Conservation (phyloP, 202 grass and related monocot genomes). For the Bolboschoenoplectus hybrid region DNA sequence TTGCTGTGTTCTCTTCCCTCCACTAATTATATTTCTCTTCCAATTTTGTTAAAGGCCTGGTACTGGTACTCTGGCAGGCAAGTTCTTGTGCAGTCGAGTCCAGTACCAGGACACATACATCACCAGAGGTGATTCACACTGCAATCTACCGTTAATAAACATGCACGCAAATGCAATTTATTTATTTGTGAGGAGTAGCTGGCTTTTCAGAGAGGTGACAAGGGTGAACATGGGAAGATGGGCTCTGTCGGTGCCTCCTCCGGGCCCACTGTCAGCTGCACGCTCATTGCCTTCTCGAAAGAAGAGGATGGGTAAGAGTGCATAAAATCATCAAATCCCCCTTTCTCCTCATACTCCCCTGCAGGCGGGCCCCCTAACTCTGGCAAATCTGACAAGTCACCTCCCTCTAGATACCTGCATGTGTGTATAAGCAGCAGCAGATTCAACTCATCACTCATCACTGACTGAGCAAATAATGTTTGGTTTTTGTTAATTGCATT, state of each 20-base stretch:
- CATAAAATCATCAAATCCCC: constrained; percentile 72
- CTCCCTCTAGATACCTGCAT: constrained; percentile 53
- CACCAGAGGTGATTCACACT: neutral
- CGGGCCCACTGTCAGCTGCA: constrained; percentile 6
- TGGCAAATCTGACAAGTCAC: constrained; percentile 55
- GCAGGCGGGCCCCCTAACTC: constrained; percentile 42
- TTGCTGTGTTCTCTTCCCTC: neutral
- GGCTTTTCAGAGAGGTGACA: constrained; percentile 38
- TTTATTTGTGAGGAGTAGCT: neutral
- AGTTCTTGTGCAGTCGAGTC: neutral
- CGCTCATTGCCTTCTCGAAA: constrained; percentile 47
- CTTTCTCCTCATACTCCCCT: constrained; percentile 32
- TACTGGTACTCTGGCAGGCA: neutral
- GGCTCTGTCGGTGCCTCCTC: constrained; percentile 43
- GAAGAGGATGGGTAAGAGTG: constrained; percentile 79
- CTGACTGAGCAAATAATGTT: too few relatives aligned
- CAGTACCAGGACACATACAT: neutral
- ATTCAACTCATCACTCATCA: neutral
- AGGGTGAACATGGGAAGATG: constrained; percentile 51
- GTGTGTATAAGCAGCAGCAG: neutral
- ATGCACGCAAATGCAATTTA: neutral
- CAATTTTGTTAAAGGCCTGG: neutral
- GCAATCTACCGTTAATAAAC: neutral
- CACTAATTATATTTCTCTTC: neutral
- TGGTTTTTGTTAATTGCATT: too few relatives aligned